Evolutionary conservation across 2,329 filamentous ascomycete species (phyloP), one percentile per base, ranked within the genome.

Genomic region (Diaporthe citriasiana): DNA sequence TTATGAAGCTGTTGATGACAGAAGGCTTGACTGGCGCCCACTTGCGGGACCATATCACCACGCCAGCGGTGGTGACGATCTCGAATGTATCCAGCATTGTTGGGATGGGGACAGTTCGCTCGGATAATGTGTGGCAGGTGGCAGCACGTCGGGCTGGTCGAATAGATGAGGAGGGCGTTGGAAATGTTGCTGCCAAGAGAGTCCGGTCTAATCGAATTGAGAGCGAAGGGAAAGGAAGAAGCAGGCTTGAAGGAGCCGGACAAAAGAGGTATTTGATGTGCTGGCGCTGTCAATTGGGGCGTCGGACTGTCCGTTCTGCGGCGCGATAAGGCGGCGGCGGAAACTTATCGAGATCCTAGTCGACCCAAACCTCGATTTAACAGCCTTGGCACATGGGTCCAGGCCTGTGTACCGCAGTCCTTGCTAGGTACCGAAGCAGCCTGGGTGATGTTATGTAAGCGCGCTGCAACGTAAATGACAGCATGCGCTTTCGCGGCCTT

Each of bases 81-180:
- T 99, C 96, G 83, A 99, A 99, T 22, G 94, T 93, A 86, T 99
- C 97, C 85, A 99, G 86, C 96, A 98, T 98, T 73, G 78, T 82
- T 82, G 79, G 72, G 15, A 30, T n/a, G 45, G 30, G n/a, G 45
- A 13, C 42, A 17, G 30, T 40, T 19, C 7, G 33, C 63, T 66
- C 33, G 30, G 63, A 66, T 66, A 25, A 2, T 12, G 8, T 66
- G 9, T 42, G 27, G 10, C 35, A 30, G 60, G 13, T 9, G 69
- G 40, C 15, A 12, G 70, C 25, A 38, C 42, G 17, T 22, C 25
- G 25, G 40, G 25, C 47, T 42, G 35, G 68, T 56, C 51, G 22
- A 25, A 8, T 42, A n/a, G 8, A 22, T 8, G 6, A 51, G 63
- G 27, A 63, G 27, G 19, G n/a, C 25, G 12, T 25, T 69, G 30